Percentiles rank a stretch among this genome's conserved stretches.
Evolutionary conservation across 2,329 filamentous ascomycete genomes (phyloP).

Genomic region (Leptographium procerum): DNA sequence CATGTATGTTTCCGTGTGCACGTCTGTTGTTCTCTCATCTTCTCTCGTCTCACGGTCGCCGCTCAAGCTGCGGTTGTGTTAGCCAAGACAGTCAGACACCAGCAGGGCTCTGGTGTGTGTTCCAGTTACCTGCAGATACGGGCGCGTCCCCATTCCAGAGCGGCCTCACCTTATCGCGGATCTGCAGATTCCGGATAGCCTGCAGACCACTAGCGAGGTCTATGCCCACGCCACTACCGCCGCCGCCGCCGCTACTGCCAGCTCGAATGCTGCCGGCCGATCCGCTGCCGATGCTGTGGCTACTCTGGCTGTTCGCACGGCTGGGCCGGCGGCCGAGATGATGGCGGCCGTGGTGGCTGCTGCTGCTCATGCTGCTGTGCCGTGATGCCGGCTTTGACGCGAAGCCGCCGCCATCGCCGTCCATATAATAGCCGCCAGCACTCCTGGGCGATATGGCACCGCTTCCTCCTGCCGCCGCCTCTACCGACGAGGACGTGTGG

Average conservation of each 20-base stretch:
- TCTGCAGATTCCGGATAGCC: conserved; percentile 18
- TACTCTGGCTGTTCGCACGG: conserved; percentile 10
- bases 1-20: not conserved
- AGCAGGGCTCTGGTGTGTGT: too few species aligned
- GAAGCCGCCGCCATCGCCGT: not conserved
- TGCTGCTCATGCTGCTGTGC: not conserved
- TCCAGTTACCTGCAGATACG: conserved; percentile 23
- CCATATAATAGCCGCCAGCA: conserved; percentile 7
- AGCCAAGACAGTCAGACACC: too few species aligned
- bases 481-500: not conserved
- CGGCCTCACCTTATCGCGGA: conserved; percentile 22
- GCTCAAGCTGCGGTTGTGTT: not conserved
- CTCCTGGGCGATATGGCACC: not conserved
- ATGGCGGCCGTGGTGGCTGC: not conserved
- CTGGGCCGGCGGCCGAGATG: conserved; percentile 15
- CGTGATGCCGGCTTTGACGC: not conserved
- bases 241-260: conserved; percentile 4
- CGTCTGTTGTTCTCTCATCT: not conserved
- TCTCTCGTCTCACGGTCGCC: not conserved
- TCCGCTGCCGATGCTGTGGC: not conserved
- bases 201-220: conserved; percentile 16
- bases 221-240: not conserved
- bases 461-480: not conserved
- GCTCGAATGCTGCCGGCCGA: conserved; percentile 11
- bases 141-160: conserved; percentile 24